Percentiles rank a stretch among this genome's conserved stretches.
Conservation (phyloP, 148 eudicot genomes). For the Pouteria glomerata region DNA sequence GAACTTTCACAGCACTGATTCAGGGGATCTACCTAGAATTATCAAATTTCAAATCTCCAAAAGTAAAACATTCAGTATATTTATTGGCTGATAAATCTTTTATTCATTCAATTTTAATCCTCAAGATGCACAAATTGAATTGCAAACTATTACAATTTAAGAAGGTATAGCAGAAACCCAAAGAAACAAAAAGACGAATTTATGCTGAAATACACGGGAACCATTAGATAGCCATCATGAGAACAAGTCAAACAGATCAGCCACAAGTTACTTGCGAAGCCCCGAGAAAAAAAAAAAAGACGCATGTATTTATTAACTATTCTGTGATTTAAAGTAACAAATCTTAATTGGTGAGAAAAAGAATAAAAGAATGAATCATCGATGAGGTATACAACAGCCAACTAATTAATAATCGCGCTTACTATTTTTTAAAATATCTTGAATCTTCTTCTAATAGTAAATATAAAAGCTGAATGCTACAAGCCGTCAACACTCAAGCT, state of each 20-base stretch:
- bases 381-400: slow-evolving; percentile 3
- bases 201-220: background rate
- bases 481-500: background rate
- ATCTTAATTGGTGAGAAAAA: background rate
- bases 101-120: background rate
- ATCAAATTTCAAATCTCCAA: background rate
- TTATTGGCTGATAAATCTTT: background rate
- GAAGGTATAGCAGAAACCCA: background rate
- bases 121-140: background rate
- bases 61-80: background rate
- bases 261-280: background rate
- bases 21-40: background rate
- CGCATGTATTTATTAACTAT: background rate
- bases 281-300: background rate
- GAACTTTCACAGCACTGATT: background rate
- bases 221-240: background rate
- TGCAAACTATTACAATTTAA: background rate
- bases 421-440: background rate
- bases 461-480: background rate
- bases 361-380: background rate
- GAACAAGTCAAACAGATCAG: background rate
- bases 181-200: background rate
- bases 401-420: background rate
- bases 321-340: background rate
- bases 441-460: background rate